Evolutionary conservation across 176 grass and related monocot genomes (phyloP).

Genomic region (Oryza nivara): DNA sequence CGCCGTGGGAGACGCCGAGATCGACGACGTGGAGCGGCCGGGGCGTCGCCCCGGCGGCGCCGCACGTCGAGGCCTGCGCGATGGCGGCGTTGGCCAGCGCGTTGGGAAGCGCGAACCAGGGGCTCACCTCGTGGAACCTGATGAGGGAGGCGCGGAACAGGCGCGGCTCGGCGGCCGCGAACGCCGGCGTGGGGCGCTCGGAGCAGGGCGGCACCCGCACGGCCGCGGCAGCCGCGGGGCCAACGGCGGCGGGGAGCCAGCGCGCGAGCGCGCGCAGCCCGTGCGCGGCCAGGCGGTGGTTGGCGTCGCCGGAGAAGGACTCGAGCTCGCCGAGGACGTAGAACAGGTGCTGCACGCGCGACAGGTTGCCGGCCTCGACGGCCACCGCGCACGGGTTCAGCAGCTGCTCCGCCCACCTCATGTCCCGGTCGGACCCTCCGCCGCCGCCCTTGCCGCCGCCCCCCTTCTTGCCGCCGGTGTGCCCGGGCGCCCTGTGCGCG

Average conservation of each 20-base stretch:
- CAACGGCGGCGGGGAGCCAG: constrained; percentile 36
- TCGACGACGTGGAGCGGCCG: constrained; percentile 76
- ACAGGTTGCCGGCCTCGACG: constrained; percentile 67
- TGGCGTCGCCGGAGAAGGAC: constrained; percentile 75
- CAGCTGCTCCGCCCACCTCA: constrained; percentile 86
- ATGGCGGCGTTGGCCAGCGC: constrained; percentile 86
- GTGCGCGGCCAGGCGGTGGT: constrained; percentile 84
- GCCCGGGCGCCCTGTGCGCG: not conserved
- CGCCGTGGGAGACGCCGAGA: constrained; percentile 89
- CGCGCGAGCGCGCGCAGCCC: constrained; percentile 62
- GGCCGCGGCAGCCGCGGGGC: constrained; percentile 14
- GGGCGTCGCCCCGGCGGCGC: not conserved
- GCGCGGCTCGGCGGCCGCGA: constrained; percentile 55
- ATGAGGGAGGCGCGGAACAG: constrained; percentile 81
- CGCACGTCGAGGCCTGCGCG: constrained; percentile 35
- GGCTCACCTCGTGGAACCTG: constrained; percentile 93
- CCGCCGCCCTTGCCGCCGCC: constrained; percentile 44
- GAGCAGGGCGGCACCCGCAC: constrained; percentile 37
- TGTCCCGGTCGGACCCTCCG: constrained; percentile 44
- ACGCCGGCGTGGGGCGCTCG: constrained; percentile 43
- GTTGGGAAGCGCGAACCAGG: constrained; percentile 92
- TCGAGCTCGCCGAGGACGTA: constrained; percentile 87
- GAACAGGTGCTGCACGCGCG: constrained; percentile 74
- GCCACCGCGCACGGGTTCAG: constrained; percentile 76
- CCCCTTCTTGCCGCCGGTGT: constrained; percentile 36